A percentile compares a stretch with the other conserved stretches of the same genome.
Evolutionary conservation across 2,329 filamentous ascomycete genomes (phyloP).

Genomic region (Shiraia sp.): DNA sequence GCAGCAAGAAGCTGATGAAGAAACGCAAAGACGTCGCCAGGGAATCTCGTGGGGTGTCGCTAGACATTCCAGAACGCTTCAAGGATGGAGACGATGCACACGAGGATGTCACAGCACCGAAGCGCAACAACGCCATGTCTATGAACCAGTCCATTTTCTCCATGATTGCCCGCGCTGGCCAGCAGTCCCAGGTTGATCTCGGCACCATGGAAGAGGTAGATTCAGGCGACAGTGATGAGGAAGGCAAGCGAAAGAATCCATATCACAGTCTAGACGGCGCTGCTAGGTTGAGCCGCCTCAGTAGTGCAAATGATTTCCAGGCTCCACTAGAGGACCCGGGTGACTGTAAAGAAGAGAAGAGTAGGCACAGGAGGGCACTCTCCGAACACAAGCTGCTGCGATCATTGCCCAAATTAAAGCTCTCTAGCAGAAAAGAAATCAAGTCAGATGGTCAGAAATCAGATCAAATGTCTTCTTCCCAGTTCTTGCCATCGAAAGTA

Average conservation of each 20-base stretch:
- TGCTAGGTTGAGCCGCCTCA: constrained; percentile 41
- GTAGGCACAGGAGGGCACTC: constrained; percentile 60
- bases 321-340: constrained; percentile 12
- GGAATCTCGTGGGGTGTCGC: constrained; percentile 44
- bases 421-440: constrained; percentile 38
- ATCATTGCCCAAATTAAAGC: constrained; percentile 64
- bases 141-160: constrained; percentile 96
- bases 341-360: constrained; percentile 18
- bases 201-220: constrained; percentile 75
- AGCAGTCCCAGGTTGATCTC: constrained; percentile 78
- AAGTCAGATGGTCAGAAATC: constrained; percentile 22
- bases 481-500: constrained; percentile 41
- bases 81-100: constrained; percentile 63
- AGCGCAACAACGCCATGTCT: constrained; percentile 57
- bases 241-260: constrained; percentile 26
- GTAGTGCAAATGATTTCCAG: constrained; percentile 38
- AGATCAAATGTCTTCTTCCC: constrained; percentile 57
- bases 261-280: constrained; percentile 39
- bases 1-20: constrained; percentile 39
- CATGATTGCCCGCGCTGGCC: constrained; percentile 85
- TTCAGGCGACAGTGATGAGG: constrained; percentile 73
- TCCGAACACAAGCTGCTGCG: constrained; percentile 69
- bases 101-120: constrained; percentile 63
- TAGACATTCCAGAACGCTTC: constrained; percentile 61
- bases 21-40: constrained; percentile 35